Evolutionary conservation across 2,329 filamentous ascomycete species (phyloP).

Genomic region (Paracoccidioides brasiliensis): DNA sequence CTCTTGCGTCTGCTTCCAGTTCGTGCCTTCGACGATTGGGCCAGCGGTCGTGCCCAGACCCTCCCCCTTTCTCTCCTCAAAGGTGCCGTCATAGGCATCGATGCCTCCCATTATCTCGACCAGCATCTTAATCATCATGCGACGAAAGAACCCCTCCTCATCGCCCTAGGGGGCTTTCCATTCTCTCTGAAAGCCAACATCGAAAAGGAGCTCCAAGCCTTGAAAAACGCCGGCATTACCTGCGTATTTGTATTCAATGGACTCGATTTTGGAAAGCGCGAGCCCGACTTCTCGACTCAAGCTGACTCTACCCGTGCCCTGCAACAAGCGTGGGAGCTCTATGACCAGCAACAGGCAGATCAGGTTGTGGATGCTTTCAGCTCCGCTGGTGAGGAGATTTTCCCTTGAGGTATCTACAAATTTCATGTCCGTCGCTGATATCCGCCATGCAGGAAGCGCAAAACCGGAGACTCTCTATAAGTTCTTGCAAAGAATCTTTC

Average conservation of each 20-base stretch:
- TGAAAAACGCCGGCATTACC: constrained; percentile 56
- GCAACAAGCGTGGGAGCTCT: constrained; percentile 72
- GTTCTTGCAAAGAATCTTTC: constrained; percentile 61
- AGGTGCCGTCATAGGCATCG: constrained; percentile 65
- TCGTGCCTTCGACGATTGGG: constrained; percentile 45
- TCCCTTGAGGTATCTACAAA: not conserved
- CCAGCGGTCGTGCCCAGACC: constrained; percentile 39
- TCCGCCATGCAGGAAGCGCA: constrained; percentile 48
- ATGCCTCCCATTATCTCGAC: constrained; percentile 80
- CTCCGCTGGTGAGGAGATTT: constrained; percentile 49
- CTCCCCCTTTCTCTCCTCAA: constrained; percentile 58
- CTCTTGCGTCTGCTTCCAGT: constrained; percentile 19
- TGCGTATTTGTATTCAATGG: constrained; percentile 89
- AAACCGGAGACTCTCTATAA: constrained; percentile 60
- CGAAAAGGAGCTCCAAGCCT: constrained; percentile 59
- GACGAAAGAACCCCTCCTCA: constrained; percentile 73
- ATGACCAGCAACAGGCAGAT: constrained; percentile 66
- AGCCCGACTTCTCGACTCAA: constrained; percentile 47
- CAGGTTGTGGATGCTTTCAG: constrained; percentile 80
- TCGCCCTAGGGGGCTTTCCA: constrained; percentile 79
- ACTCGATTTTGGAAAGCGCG: constrained; percentile 62
- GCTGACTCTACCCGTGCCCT: constrained; percentile 55
- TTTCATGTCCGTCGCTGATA: constrained; percentile 8
- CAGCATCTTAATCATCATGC: constrained; percentile 58
- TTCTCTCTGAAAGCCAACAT: constrained; percentile 64